Conservation (phyloP, 164 flowering plant genomes). For the Aristolochia fimbriata region DNA sequence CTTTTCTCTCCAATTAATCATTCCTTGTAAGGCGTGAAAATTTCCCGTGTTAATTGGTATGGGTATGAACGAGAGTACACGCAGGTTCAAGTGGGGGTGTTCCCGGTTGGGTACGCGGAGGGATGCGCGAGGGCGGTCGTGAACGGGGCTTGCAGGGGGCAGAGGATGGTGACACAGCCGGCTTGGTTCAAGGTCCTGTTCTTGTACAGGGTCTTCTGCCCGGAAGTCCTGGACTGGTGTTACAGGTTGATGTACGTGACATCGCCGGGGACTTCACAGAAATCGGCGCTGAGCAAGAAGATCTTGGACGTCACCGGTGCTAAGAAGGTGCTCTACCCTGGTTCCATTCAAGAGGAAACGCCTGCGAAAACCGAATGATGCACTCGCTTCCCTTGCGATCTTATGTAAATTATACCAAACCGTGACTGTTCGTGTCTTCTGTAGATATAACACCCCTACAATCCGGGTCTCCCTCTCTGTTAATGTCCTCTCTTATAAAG, state of each 20-base stretch:
- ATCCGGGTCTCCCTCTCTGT: no score
- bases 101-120: conserved; percentile 8
- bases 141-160: conserved; percentile 20
- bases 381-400: no score
- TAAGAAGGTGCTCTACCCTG: conserved; percentile 6
- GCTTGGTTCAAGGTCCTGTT: conserved; percentile 13
- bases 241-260: conserved; percentile 13
- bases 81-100: conserved; percentile 5
- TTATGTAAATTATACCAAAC: no score
- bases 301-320: conserved; percentile 15
- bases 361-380: not conserved
- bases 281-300: conserved; percentile 18
- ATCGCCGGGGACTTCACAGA: conserved; percentile 6
- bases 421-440: no score
- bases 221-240: conserved; percentile 34
- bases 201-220: conserved; percentile 22
- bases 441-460: no score
- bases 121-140: conserved; percentile 10
- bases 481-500: no score
- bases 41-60: no score
- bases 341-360: not conserved
- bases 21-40: no score
- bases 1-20: no score
- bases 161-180: conserved; percentile 32
- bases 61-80: no score